Evolutionary conservation across 208 protist genomes (phyloP).

Genomic region (Crithidia fasciculata): DNA sequence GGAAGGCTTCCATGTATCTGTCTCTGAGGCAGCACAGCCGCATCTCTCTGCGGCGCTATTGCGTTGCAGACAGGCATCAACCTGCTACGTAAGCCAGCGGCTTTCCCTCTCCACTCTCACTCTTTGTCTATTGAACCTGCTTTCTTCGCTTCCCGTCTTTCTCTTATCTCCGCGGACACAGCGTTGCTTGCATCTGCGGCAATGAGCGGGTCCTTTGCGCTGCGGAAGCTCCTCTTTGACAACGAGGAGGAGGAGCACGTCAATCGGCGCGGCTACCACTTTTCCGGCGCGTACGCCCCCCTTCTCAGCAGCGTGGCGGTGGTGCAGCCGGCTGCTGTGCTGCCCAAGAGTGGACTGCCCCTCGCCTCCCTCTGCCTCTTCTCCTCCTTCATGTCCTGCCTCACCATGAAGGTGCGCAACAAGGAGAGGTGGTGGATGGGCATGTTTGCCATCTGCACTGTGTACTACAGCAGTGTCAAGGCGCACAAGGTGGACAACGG

Average conservation of each 20-base stretch:
- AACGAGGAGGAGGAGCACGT: slow-evolving; percentile 51
- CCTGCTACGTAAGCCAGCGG: too few species aligned
- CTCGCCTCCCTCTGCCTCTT: slow-evolving; percentile 56
- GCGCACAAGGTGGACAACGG: slow-evolving; percentile 88
- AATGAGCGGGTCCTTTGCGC: slow-evolving; percentile 78
- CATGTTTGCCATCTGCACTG: slow-evolving; percentile 72
- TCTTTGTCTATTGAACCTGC: too few species aligned
- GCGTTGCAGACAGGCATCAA: too few species aligned
- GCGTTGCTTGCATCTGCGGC: too few species aligned
- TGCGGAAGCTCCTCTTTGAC: slow-evolving; percentile 74
- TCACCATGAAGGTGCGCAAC: slow-evolving; percentile 79
- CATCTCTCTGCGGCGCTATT: too few species aligned
- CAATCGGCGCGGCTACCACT: slow-evolving; percentile 71
- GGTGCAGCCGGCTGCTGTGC: slow-evolving; percentile 56
- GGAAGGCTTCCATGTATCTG: too few species aligned
- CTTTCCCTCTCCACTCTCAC: too few species aligned
- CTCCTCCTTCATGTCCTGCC: slow-evolving; percentile 59
- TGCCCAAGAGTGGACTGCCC: slow-evolving; percentile 60
- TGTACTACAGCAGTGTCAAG: slow-evolving; percentile 86
- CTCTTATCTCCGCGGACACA: too few species aligned
- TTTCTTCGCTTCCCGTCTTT: too few species aligned
- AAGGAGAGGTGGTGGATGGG: slow-evolving; percentile 88
- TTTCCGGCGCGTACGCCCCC: slow-evolving; percentile 59
- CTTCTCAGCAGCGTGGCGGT: slow-evolving; percentile 49
- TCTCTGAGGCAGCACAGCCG: too few species aligned